Base-by-base conservation (phyloP, 2,329 filamentous ascomycete genomes). In the Xylaria sp. region DNA sequence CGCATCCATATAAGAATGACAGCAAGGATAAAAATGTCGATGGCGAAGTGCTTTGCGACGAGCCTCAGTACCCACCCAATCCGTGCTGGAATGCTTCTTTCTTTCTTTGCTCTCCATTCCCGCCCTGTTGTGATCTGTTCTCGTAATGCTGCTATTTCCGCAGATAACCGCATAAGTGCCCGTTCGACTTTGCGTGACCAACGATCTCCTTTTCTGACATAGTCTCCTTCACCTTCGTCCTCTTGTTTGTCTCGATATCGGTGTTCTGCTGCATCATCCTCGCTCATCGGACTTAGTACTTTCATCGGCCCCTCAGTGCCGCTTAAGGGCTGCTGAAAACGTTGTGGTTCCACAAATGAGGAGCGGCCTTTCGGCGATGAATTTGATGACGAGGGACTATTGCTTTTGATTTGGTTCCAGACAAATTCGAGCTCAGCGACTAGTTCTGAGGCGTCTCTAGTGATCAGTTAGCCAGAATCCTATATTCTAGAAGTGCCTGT, bases 381-480 rank as follows among this genome's bases (percentile, higher is more conserved):
- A 45, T 86, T 78, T 44, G 89, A 81, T 42, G 90, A 89, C 20
- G 87, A 88, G 3, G 90, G 88, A 11, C 88, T 88, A 74, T 95
- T 97, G 73, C 91, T 91, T 79, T 96, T 97, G 73, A 99, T 95
- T 79, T 98, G 96, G 73, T 97, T 94, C 96, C 96, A 99, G 44
- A 99, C 95, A 75, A 98, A 99, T 80, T 99, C 96, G n/a, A 99
- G 87, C 79, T 99, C 96, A 10, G 90, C 86, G 42, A 98, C 94
- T 44, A 99, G 85, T 79, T 97, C 94, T 66, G 90, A 87, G 7
- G 93, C 93, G 77, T 97, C 94, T 55, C 87, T 90, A 70, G 61
- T 29, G 10, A 25, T 38, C 11, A 5, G 64, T 73, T 44, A 73
- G 71, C 36, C 53, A 15, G 50, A 31, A 38, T 31, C 3, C 36